Conservation (phyloP, 1,284 basidiomycete species). For the Pseudozyma hubeiensis region DNA sequence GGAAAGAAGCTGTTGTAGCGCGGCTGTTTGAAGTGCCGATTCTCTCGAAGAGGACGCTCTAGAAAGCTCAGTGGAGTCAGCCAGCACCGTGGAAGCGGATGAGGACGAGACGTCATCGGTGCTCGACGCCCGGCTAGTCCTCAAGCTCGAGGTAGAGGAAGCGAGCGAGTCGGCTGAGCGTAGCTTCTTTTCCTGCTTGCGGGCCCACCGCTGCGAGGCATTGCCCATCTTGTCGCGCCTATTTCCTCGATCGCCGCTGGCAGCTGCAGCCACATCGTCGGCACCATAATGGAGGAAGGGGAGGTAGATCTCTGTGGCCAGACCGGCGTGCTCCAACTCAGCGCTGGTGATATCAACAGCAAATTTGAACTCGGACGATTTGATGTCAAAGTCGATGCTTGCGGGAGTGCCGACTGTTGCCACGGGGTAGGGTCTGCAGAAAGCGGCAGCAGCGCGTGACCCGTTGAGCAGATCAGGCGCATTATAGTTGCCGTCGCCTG, state of each 20-base stretch:
- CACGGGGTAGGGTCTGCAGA: conserved; percentile 57
- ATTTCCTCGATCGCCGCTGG: conserved; percentile 41
- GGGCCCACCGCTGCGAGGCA: conserved; percentile 20
- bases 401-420: conserved; percentile 56
- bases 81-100: conserved; percentile 26
- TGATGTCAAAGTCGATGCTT: conserved; percentile 59
- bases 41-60: conserved; percentile 13
- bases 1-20: conserved; percentile 26
- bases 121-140: conserved; percentile 4
- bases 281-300: conserved; percentile 88
- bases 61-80: conserved; percentile 22
- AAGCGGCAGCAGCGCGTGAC: conserved; percentile 53
- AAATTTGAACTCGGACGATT: conserved; percentile 52
- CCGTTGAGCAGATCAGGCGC: conserved; percentile 50
- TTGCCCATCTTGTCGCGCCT: conserved; percentile 16
- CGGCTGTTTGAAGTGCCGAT: not conserved
- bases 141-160: conserved; percentile 24
- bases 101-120: conserved; percentile 23
- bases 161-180: conserved; percentile 18
- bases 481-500: conserved; percentile 24
- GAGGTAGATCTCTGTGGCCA: conserved; percentile 85
- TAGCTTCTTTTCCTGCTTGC: conserved; percentile 31
- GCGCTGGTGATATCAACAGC: conserved; percentile 36
- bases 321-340: conserved; percentile 52
- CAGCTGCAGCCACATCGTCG: conserved; percentile 66